These are phyloP conservation scores for Fistulina hepatica DNA, from an alignment of 1,284 basidiomycete genomes.

Conservation along the genomic window DNA sequence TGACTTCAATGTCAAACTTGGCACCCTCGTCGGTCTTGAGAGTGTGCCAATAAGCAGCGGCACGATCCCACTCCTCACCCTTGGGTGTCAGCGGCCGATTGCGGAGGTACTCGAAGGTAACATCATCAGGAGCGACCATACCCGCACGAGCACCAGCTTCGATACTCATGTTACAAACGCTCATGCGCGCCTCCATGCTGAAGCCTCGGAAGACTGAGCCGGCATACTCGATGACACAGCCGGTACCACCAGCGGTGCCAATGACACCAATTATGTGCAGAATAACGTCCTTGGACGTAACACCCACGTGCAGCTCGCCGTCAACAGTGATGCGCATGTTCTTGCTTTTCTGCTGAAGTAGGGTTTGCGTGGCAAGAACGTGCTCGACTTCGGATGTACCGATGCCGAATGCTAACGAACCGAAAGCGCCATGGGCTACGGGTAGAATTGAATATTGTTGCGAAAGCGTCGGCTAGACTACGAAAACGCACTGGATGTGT, in stretches of 20 bases:
- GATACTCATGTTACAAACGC: slow-evolving; percentile 97
- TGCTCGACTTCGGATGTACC: slow-evolving; percentile 97
- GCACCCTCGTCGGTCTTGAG: slow-evolving; percentile 82
- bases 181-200: slow-evolving; percentile 95
- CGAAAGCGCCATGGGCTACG: slow-evolving; percentile 88
- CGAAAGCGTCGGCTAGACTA: slow-evolving; percentile 1
- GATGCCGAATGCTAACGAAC: slow-evolving; percentile 92
- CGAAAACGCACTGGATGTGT: slow-evolving; percentile 67
- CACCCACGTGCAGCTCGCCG: slow-evolving; percentile 77
- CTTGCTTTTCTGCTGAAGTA: slow-evolving; percentile 86
- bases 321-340: slow-evolving; percentile 95
- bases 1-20: slow-evolving; percentile 82
- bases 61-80: slow-evolving; percentile 84
- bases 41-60: slow-evolving; percentile 83
- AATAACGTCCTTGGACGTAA: slow-evolving; percentile 91
- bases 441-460: slow-evolving; percentile 6
- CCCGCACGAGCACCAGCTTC: slow-evolving; percentile 93
- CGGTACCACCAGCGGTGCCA: slow-evolving; percentile 91
- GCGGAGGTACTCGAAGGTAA: slow-evolving; percentile 83
- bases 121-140: slow-evolving; percentile 91
- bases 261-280: slow-evolving; percentile 91
- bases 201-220: slow-evolving; percentile 86
- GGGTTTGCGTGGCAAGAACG: slow-evolving; percentile 91
- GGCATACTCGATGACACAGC: slow-evolving; percentile 88
- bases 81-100: slow-evolving; percentile 80